Conservation (phyloP, 2,329 filamentous ascomycete genomes). For the Seiridium cupressi region DNA sequence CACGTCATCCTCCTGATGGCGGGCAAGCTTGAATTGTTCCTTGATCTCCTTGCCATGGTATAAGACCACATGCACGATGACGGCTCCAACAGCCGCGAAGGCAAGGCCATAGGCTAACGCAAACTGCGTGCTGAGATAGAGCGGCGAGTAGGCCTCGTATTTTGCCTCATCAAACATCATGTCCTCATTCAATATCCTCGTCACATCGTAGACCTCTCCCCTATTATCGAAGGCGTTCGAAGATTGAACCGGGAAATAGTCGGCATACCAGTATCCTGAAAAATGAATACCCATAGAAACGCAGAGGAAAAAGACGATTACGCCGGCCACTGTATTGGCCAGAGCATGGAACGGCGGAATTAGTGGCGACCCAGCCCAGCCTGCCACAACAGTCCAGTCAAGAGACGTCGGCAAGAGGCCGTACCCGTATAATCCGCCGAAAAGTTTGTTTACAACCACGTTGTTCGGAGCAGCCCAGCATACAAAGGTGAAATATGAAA, state of each 20-base stretch:
- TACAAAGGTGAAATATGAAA: constrained; percentile 60
- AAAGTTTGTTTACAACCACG: constrained; percentile 54
- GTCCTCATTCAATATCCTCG: constrained; percentile 54
- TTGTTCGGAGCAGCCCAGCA: constrained; percentile 62
- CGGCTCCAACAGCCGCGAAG: constrained; percentile 65
- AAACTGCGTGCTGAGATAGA: constrained; percentile 64
- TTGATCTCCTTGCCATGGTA: constrained; percentile 57
- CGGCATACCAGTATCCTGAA: constrained; percentile 53
- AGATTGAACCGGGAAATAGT: constrained; percentile 62
- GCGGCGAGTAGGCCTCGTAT: constrained; percentile 63
- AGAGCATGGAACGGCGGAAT: constrained; percentile 61
- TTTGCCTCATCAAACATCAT: constrained; percentile 58
- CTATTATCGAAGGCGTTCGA: constrained; percentile 64
- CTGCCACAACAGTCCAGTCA: constrained; percentile 62
- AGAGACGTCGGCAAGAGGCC: constrained; percentile 62
- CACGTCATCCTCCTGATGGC: constrained; percentile 55
- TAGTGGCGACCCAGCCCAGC: constrained; percentile 54
- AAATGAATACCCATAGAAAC: constrained; percentile 60
- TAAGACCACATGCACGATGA: constrained; percentile 53
- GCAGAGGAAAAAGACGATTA: constrained; percentile 53
- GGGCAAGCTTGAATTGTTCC: constrained; percentile 52
- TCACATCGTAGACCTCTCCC: constrained; percentile 57
- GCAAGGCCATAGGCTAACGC: constrained; percentile 60
- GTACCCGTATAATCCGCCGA: constrained; percentile 48
- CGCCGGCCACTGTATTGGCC: constrained; percentile 54